These are phyloP conservation scores for Geranomyces variabilis DNA, from an alignment of 192 early-diverging fungal genomes.

Conservation along the genomic window DNA sequence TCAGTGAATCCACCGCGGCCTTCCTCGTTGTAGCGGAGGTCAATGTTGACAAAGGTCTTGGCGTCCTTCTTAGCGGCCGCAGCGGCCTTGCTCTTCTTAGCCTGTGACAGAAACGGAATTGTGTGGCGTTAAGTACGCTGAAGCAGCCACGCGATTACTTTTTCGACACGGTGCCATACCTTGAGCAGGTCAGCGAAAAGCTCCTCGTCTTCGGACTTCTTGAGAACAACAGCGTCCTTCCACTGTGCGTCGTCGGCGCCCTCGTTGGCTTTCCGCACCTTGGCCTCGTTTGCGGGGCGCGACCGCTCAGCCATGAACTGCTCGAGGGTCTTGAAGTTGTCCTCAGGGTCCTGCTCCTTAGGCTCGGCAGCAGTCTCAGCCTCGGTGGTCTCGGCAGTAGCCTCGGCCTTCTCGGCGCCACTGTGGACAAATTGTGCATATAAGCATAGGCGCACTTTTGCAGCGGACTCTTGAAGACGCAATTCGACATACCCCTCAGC, in stretches of 20 bases:
- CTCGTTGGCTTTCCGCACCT: slow-evolving; percentile 83
- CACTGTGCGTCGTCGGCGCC: slow-evolving; percentile 81
- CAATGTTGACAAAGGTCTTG: slow-evolving; percentile 75
- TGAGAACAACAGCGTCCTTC: slow-evolving; percentile 75
- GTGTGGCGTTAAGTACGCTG: too few relatives aligned
- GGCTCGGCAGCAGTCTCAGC: slow-evolving; percentile 44
- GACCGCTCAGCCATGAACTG: slow-evolving; percentile 78
- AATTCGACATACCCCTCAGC: slow-evolving; percentile 23
- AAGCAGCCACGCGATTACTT: not conserved
- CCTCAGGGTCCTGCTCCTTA: slow-evolving; percentile 70
- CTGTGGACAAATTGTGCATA: slow-evolving; percentile 13
- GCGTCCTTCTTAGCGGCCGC: slow-evolving; percentile 51
- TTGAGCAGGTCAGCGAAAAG: slow-evolving; percentile 67
- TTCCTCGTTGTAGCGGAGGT: slow-evolving; percentile 78
- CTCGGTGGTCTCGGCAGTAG: slow-evolving; percentile 23
- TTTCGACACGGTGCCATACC: slow-evolving; percentile 40
- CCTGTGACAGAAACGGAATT: not conserved
- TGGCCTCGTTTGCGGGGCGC: slow-evolving; percentile 57
- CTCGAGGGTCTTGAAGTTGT: slow-evolving; percentile 80
- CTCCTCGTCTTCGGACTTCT: slow-evolving; percentile 74
- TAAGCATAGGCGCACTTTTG: not conserved
- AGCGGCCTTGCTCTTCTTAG: slow-evolving; percentile 54
- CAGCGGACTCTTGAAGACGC: not conserved
- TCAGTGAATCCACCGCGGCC: slow-evolving; percentile 45
- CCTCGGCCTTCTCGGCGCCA: slow-evolving; percentile 15